Base-by-base conservation (phyloP, 805 yeast genomes). In the Naumovozyma castellii region DNA sequence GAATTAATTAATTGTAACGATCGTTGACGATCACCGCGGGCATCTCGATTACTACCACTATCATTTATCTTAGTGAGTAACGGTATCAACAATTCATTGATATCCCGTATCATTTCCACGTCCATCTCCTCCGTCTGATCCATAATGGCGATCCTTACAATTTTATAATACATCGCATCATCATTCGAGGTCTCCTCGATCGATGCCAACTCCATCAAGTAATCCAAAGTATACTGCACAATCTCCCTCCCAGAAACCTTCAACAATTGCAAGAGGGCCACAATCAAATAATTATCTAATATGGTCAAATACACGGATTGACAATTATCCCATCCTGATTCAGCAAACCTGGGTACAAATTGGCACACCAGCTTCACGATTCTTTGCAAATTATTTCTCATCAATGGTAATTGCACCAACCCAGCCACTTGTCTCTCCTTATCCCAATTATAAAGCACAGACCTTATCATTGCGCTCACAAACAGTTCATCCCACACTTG, bases 401-500 rank as follows among this genome's bases (percentile, higher is more conserved):
- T 44, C 3, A 62, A 70, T 36, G 71, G 72, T 47, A 61, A 70
- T 57, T 64, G 80, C 58, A 65, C 72, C 62, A 75, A 58, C 1
- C 83, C 84, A 0, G 84, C 78, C 10, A 76, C 46, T 47, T 72
- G 80, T 38, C 76, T 63, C 16, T 74, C 70, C 2, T 71, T 64
- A 47, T 76, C 77, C 41, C 71, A 76, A 31, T 74, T 65, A 16
- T 71, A 72, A 13, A 71, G 45, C 5, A 78, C 51, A 6, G 75
- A 62, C 46, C 92, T 64, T 19, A 82, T 68, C 18, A 80, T 49
- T n/a, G 71, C 64, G 22, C 82, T 75, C 2, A 76, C 79, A 41
- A 69, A 73, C 1, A 80, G 58, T 50, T 81, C 87, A 10, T 66
- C 67, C 88, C 88, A 81, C 19, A 72, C 31, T 3, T 53, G 45